These are phyloP conservation scores for Lentinula boryana DNA, from an alignment of 768 basidiomycete genomes.

Conservation along the genomic window DNA sequence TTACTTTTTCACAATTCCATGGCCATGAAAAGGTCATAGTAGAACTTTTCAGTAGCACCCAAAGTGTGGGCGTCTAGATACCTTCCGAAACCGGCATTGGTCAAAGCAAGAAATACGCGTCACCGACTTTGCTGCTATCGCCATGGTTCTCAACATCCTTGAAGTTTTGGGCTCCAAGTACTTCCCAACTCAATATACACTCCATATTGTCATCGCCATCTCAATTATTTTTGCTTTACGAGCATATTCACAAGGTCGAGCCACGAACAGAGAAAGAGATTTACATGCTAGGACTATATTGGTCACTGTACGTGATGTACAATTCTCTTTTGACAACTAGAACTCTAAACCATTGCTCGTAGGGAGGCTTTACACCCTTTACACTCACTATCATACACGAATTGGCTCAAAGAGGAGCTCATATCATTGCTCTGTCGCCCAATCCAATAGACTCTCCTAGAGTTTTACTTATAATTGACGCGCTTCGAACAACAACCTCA, in stretches of 20 bases:
- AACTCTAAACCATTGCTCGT: not conserved
- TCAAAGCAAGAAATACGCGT: too few species aligned
- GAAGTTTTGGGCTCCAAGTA: slow-evolving; percentile 31
- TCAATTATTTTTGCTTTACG: slow-evolving; percentile 41
- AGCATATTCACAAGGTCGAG: slow-evolving; percentile 61
- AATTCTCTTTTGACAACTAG: not conserved
- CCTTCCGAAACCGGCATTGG: too few species aligned
- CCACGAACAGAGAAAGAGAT: slow-evolving; percentile 68
- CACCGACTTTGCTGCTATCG: too few species aligned
- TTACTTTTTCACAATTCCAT: not conserved
- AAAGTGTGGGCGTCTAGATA: too few species aligned
- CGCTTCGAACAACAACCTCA: slow-evolving; percentile 60
- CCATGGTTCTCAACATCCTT: slow-evolving; percentile 52
- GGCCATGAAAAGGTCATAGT: not conserved
- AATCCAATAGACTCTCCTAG: slow-evolving; percentile 48
- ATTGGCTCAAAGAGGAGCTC: slow-evolving; percentile 71
- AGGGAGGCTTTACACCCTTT: slow-evolving; percentile 74
- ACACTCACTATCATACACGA: slow-evolving; percentile 63
- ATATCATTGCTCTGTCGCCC: slow-evolving; percentile 68
- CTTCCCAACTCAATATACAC: slow-evolving; percentile 53
- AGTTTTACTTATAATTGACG: slow-evolving; percentile 54
- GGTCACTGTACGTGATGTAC: slow-evolving; percentile 49
- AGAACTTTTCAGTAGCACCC: not conserved
- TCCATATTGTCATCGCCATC: slow-evolving; percentile 43
- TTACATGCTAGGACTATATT: slow-evolving; percentile 68